Evolutionary conservation across 257 asterid species (phyloP).

Genomic region (Apocynum venetum): DNA sequence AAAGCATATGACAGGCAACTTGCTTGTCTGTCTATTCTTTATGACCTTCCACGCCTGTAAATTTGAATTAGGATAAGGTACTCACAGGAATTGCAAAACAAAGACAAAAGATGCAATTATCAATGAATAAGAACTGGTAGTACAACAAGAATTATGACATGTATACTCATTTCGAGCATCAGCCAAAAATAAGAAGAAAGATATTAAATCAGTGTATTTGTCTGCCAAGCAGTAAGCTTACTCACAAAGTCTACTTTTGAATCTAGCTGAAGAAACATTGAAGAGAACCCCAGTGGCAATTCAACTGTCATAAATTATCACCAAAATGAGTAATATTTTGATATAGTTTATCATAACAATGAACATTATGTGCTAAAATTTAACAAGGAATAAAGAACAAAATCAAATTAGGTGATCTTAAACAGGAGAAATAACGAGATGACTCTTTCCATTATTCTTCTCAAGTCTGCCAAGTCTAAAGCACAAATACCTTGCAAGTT

Average conservation of each 20-base stretch:
- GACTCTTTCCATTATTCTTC: neutral
- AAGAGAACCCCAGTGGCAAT: constrained; percentile 71
- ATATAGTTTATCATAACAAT: neutral
- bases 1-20: constrained; percentile 67
- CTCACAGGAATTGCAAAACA: constrained; percentile 6
- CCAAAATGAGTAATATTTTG: neutral
- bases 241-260: constrained; percentile 60
- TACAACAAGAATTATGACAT: neutral
- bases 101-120: neutral
- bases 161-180: neutral
- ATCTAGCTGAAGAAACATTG: constrained; percentile 52
- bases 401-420: neutral
- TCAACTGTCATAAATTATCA: constrained; percentile 17
- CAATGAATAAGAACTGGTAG: neutral
- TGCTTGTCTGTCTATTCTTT: constrained; percentile 34
- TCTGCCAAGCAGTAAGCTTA: constrained; percentile 6
- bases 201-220: neutral
- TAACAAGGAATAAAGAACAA: neutral
- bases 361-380: neutral
- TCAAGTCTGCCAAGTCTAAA: neutral
- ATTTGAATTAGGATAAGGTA: neutral
- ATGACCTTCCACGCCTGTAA: constrained; percentile 39
- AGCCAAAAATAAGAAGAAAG: neutral
- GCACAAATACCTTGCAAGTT: neutral
- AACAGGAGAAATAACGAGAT: neutral